phyloP scores from a whole-genome alignment of 2,329 filamentous ascomycete genomes.

The Blastomyces silverae region DNA sequence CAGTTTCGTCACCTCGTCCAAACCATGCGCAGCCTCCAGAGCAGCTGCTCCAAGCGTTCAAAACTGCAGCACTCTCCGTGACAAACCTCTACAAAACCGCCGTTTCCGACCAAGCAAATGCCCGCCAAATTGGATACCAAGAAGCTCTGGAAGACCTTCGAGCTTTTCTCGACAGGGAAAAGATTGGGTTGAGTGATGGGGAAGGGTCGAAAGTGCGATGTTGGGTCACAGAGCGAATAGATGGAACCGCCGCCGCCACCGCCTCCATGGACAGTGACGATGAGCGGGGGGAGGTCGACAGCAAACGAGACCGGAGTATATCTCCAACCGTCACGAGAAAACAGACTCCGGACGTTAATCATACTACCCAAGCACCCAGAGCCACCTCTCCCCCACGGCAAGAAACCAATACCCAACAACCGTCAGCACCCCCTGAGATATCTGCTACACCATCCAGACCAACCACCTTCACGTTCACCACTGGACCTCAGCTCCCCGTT shows the following conservation, averaged over 20 bases:
- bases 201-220: slow-evolving; percentile 63
- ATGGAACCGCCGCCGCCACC: slow-evolving; percentile 33
- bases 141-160: slow-evolving; percentile 88
- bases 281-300: slow-evolving; percentile 36
- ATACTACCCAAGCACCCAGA: slow-evolving; percentile 27
- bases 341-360: slow-evolving; percentile 28
- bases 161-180: slow-evolving; percentile 74
- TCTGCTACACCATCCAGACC: slow-evolving; percentile 25
- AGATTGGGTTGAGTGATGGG: slow-evolving; percentile 69
- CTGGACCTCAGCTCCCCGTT: slow-evolving; percentile 36
- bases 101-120: slow-evolving; percentile 65
- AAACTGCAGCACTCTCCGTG: slow-evolving; percentile 82
- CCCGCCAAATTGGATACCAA: slow-evolving; percentile 78
- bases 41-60: slow-evolving; percentile 77
- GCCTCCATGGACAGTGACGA: slow-evolving; percentile 42
- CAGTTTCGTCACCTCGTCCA: slow-evolving; percentile 45
- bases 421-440: slow-evolving; percentile 23
- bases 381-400: slow-evolving; percentile 28
- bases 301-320: slow-evolving; percentile 35
- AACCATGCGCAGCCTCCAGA: slow-evolving; percentile 39
- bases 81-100: slow-evolving; percentile 96
- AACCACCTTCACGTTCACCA: slow-evolving; percentile 41
- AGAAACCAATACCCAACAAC: slow-evolving; percentile 23
- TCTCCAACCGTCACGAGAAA: slow-evolving; percentile 34
- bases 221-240: slow-evolving; percentile 49